Base-by-base conservation (phyloP, 2,329 filamentous ascomycete genomes). In the Sporothrix protearum region DNA sequence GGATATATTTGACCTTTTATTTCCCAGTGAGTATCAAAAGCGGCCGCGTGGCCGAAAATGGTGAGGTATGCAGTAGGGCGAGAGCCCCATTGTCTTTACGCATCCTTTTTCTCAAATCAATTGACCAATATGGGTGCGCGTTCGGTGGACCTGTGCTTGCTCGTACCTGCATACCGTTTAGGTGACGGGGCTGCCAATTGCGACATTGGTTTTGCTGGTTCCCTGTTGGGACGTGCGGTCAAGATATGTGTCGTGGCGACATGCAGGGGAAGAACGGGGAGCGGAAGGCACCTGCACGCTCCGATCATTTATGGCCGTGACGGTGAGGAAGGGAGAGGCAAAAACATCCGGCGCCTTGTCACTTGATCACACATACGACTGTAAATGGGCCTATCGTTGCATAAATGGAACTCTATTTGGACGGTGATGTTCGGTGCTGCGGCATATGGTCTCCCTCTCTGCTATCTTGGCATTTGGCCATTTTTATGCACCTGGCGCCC, bases 111-210 rank as follows among this genome's bases (percentile, higher is more conserved):
- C 12, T 36, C 22, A 9, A 25, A 49, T 59, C 19, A 25, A 49
- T 59, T 45, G 36, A 59, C 36, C 53, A 69, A 22, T 33, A 47
- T 69, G 36, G 14, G 22, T 49, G 28, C 19, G 9, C 19, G 42
- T 25, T 10, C 61, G 68, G 51, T 49, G 59, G 36, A 19, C 28
- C 36, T 55, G 68, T 69, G 53, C 68, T 36, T 59, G 7, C 16
- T 69, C 39, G 68, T 69, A 69, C 68, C 68, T 69, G 68, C 68
- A 69, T 69, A 61, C 49, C 68, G 68, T 19, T 45, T 45, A 36
- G 39, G 36, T 28, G n/a, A 42, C n/a, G 39, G 8, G 22, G 42
- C 9, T 57, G 22, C 47, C 36, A 55, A 49, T 49, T 59, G n/a
- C 51, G 51, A 61, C 51, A 47, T 61, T 33, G 7, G 19, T 16